A percentile compares a stretch with the other conserved stretches of the same genome.
Conservation (phyloP, 2,329 filamentous ascomycete species). For the Arthrinium puccinioides region DNA sequence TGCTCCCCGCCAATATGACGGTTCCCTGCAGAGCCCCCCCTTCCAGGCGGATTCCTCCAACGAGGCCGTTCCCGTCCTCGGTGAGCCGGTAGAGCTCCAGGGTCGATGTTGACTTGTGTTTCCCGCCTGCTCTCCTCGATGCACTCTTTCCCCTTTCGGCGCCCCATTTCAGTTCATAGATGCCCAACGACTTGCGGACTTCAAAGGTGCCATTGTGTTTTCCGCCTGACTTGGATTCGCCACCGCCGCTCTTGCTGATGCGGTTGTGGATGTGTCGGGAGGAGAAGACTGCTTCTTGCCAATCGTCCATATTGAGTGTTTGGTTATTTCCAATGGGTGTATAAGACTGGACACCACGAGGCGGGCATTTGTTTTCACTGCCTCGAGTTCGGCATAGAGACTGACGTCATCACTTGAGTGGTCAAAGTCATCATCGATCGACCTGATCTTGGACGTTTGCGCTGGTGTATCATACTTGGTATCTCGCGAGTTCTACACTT, state of each 20-base stretch:
- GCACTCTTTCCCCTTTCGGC: too few species aligned
- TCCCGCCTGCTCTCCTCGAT: neutral
- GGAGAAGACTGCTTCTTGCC: conserved; percentile 14
- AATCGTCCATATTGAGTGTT: conserved; percentile 8
- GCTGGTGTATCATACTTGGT: too few species aligned
- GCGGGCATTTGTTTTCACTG: too few species aligned
- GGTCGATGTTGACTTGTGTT: neutral
- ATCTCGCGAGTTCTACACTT: too few species aligned
- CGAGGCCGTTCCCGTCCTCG: conserved; percentile 10
- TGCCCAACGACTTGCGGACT: conserved; percentile 11
- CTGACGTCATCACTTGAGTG: too few species aligned
- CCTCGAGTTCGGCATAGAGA: too few species aligned
- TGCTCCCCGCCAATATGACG: conserved; percentile 13
- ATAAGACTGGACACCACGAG: too few species aligned
- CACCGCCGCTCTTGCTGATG: conserved; percentile 6
- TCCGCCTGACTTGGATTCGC: conserved; percentile 4
- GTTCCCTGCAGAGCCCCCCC: conserved; percentile 7
- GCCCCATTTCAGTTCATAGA: conserved; percentile 10
- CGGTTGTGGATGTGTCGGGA: conserved; percentile 18
- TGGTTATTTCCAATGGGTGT: too few species aligned
- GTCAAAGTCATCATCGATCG: too few species aligned
- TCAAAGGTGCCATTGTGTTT: conserved; percentile 8
- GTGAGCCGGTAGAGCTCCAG: conserved; percentile 15
- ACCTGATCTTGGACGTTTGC: too few species aligned
- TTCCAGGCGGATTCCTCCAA: conserved; percentile 8